Percentiles rank a stretch among this genome's conserved stretches.
Conservation (phyloP, 2,329 filamentous ascomycete genomes). For the Aspergillus pseudotamarii region DNA sequence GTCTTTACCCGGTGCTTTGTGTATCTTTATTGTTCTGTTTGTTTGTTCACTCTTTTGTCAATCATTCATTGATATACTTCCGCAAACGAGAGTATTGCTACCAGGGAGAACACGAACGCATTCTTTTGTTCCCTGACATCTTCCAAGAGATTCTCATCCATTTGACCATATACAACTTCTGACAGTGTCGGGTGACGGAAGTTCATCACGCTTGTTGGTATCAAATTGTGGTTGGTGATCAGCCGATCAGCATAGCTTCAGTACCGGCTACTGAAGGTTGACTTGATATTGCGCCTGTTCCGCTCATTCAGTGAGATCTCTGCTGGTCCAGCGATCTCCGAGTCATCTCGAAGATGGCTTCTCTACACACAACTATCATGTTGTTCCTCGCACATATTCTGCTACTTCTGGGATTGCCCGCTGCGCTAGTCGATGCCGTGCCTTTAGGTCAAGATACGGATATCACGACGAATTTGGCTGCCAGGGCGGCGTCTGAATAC, state of each 20-base stretch:
- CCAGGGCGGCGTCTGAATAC: slow-evolving; percentile 54
- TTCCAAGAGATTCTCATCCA: not conserved
- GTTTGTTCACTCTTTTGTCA: not conserved
- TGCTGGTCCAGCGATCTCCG: slow-evolving; percentile 34
- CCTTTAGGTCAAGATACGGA: slow-evolving; percentile 29
- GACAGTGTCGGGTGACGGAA: slow-evolving; percentile 19
- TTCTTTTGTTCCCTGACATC: not conserved
- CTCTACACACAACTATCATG: slow-evolving; percentile 27
- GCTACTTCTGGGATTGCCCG: slow-evolving; percentile 32
- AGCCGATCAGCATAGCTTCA: slow-evolving; percentile 20
- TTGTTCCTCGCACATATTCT: slow-evolving; percentile 35
- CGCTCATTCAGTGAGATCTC: slow-evolving; percentile 18
- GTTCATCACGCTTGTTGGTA: not conserved
- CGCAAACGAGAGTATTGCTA: not conserved
- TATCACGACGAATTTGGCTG: slow-evolving; percentile 15
- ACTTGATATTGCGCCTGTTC: slow-evolving; percentile 17
- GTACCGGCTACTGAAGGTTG: slow-evolving; percentile 30
- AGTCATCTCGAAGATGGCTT: slow-evolving; percentile 28
- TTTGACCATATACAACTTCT: not conserved
- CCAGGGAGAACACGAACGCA: not conserved
- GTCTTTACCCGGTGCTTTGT: not conserved
- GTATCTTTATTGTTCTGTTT: slow-evolving; percentile 1
- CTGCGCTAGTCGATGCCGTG: slow-evolving; percentile 33
- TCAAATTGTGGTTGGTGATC: slow-evolving; percentile 8
- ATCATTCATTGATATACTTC: not conserved